Conservation (phyloP, 2,329 filamentous ascomycete genomes). For the Colletotrichum spinosum region DNA sequence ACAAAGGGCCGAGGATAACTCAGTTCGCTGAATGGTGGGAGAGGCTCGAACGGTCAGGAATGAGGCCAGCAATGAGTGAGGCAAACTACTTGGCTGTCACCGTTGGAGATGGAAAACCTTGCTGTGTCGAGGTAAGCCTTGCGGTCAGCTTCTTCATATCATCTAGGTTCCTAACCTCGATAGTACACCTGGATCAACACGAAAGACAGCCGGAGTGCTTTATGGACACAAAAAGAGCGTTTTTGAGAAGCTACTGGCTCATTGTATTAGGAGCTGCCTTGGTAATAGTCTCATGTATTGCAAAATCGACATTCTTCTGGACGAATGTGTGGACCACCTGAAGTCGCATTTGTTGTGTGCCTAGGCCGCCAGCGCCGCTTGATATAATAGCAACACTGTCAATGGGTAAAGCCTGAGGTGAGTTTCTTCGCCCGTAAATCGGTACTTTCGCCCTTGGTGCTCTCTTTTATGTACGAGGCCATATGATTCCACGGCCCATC, state of each 20-base stretch:
- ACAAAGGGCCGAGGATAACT: slow-evolving; percentile 9
- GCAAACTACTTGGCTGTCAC: slow-evolving; percentile 7
- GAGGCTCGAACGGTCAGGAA: neutral
- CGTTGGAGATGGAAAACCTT: slow-evolving; percentile 1
- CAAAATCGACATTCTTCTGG: too few species aligned
- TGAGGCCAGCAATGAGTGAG: slow-evolving; percentile 9
- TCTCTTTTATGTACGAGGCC: too few species aligned
- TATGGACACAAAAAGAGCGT: neutral
- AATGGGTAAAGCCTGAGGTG: too few species aligned
- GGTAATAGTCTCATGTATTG: neutral
- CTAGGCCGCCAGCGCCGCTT: too few species aligned
- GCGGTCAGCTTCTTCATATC: neutral
- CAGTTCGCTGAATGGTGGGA: slow-evolving; percentile 13
- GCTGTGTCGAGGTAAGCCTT: slow-evolving; percentile 10
- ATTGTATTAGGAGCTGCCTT: too few species aligned
- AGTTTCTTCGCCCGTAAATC: too few species aligned
- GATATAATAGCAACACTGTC: too few species aligned
- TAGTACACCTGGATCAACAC: slow-evolving; percentile 15
- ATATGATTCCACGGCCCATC: too few species aligned
- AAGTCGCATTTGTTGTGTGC: too few species aligned
- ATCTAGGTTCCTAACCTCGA: neutral
- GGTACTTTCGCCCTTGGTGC: too few species aligned
- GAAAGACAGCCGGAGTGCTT: neutral
- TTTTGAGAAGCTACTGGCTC: neutral
- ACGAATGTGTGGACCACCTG: too few species aligned